A percentile compares a stretch with the other conserved stretches of the same genome.
Conservation (phyloP, 768 basidiomycete genomes). For the Rhizopogon sp. region DNA sequence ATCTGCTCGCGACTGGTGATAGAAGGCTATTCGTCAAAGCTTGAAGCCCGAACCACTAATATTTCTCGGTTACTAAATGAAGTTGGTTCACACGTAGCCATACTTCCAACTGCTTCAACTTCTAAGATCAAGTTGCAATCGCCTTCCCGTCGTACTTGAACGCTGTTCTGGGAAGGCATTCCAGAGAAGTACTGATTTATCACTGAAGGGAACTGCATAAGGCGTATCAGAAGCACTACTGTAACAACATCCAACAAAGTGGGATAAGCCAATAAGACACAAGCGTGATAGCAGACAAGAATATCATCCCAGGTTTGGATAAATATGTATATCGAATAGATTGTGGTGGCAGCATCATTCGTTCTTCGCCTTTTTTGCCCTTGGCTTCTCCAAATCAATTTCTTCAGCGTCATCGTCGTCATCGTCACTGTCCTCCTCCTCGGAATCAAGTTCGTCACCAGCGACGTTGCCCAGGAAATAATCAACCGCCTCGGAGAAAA, state of each 20-base stretch:
- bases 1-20: neutral
- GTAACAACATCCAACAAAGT: conserved; percentile 3
- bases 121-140: no score
- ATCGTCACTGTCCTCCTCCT: conserved; percentile 62
- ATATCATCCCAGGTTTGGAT: conserved; percentile 9
- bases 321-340: conserved; percentile 19
- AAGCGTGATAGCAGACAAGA: conserved; percentile 5
- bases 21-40: neutral
- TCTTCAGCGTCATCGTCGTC: conserved; percentile 80
- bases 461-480: conserved; percentile 70
- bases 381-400: conserved; percentile 85
- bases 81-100: neutral
- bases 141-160: no score
- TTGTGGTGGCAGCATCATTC: conserved; percentile 17
- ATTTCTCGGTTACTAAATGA: neutral
- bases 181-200: no score
- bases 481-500: conserved; percentile 78
- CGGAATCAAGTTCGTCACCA: conserved; percentile 57
- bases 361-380: conserved; percentile 64
- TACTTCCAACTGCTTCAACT: neutral
- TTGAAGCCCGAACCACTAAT: neutral
- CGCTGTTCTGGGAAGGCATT: no score
- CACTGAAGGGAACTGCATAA: neutral
- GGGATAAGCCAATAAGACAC: conserved; percentile 4
- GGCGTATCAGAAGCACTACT: neutral